These are phyloP conservation scores for Coemansia sp. DNA, from an alignment of 192 early-diverging fungal genomes.

Conservation along the genomic window DNA sequence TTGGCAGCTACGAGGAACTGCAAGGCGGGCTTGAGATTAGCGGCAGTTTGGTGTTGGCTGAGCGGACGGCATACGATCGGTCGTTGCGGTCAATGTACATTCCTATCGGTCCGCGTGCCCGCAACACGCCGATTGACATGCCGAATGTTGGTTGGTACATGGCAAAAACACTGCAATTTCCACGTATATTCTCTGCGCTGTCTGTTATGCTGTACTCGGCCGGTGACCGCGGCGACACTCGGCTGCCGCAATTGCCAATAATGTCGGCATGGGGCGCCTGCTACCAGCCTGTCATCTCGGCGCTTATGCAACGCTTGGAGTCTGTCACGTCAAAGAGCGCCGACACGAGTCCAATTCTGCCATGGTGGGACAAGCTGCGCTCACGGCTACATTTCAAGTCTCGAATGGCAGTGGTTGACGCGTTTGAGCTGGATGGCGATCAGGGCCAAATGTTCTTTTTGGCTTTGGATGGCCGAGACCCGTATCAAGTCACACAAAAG, in stretches of 20 bases:
- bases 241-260: conserved; percentile 40
- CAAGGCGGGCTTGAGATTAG: conserved; percentile 47
- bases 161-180: conserved; percentile 52
- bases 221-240: background rate
- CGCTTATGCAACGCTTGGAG: conserved; percentile 57
- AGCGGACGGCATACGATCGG: conserved; percentile 38
- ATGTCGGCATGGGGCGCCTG: conserved; percentile 56
- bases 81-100: conserved; percentile 48
- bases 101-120: conserved; percentile 40
- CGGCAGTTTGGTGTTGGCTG: conserved; percentile 45
- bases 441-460: conserved; percentile 51
- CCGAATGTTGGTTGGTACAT: conserved; percentile 45
- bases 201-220: conserved; percentile 48
- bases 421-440: conserved; percentile 12
- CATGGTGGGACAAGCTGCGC: conserved; percentile 60
- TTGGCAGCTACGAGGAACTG: conserved; percentile 40
- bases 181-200: conserved; percentile 43
- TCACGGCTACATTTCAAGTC: conserved; percentile 43
- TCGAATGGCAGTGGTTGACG: conserved; percentile 51
- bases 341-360: conserved; percentile 51
- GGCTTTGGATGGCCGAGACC: conserved; percentile 51
- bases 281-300: conserved; percentile 54
- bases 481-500: conserved; percentile 52
- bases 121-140: conserved; percentile 25
- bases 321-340: conserved; percentile 48